Evolutionary conservation across 2,329 filamentous ascomycete species (phyloP).

Genomic region (Talaromyces sp.): DNA sequence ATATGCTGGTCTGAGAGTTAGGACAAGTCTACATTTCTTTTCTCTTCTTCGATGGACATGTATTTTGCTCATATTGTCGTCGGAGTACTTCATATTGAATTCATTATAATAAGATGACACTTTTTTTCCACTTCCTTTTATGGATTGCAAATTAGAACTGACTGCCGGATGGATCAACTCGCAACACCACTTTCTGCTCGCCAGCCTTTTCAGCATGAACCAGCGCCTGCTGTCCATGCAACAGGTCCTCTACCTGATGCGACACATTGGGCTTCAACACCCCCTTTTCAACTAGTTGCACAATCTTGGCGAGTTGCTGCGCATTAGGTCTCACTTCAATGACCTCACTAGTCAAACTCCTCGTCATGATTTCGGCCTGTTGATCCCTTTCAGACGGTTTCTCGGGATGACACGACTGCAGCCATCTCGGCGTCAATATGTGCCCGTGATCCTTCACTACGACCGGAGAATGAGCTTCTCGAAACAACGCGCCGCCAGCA

Average conservation of each 20-base stretch:
- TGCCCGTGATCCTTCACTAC: slow-evolving; percentile 34
- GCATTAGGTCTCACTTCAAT: slow-evolving; percentile 38
- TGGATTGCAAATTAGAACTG: slow-evolving; percentile 10
- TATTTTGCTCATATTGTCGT: slow-evolving; percentile 17
- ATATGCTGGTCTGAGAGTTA: background rate
- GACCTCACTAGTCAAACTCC: slow-evolving; percentile 31
- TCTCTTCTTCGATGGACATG: slow-evolving; percentile 19
- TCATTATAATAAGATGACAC: slow-evolving; percentile 14
- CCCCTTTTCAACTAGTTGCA: slow-evolving; percentile 34
- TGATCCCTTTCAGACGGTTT: slow-evolving; percentile 13
- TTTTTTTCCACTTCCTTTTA: slow-evolving; percentile 16
- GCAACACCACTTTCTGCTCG: slow-evolving; percentile 18
- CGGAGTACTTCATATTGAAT: slow-evolving; percentile 13
- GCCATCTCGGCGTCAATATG: slow-evolving; percentile 28
- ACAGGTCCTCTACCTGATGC: slow-evolving; percentile 31
- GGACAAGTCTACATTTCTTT: slow-evolving; percentile 6
- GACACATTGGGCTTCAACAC: slow-evolving; percentile 33
- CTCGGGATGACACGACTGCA: slow-evolving; percentile 15
- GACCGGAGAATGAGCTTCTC: slow-evolving; percentile 31
- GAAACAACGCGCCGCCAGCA: slow-evolving; percentile 31
- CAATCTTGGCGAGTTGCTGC: slow-evolving; percentile 32
- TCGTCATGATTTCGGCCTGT: slow-evolving; percentile 21
- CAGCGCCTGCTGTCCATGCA: slow-evolving; percentile 35
- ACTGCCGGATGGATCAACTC: slow-evolving; percentile 17
- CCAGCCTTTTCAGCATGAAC: slow-evolving; percentile 21